A percentile compares a stretch with the other conserved stretches of the same genome.
Evolutionary conservation across 2,329 filamentous ascomycete species (phyloP).

Genomic region (Stenocarpella maydis): DNA sequence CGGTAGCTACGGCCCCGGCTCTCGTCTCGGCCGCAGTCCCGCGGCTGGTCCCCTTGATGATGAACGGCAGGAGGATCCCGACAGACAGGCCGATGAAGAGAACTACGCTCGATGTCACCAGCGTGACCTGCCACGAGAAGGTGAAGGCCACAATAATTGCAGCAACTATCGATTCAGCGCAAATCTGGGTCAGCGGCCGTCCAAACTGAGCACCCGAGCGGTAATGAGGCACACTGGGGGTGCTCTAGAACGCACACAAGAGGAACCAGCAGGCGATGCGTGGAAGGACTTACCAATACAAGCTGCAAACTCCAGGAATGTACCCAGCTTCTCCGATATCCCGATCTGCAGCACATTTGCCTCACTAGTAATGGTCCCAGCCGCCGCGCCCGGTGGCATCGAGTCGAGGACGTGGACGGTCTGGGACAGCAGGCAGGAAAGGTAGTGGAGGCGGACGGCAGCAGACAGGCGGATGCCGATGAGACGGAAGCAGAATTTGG

Average conservation of each 20-base stretch:
- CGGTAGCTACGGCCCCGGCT: slow-evolving; percentile 67
- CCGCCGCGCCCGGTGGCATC: slow-evolving; percentile 68
- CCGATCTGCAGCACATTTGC: slow-evolving; percentile 71
- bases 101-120: slow-evolving; percentile 65
- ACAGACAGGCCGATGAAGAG: slow-evolving; percentile 63
- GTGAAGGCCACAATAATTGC: slow-evolving; percentile 64
- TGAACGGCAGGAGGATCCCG: slow-evolving; percentile 60
- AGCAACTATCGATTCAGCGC: slow-evolving; percentile 50
- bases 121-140: slow-evolving; percentile 65
- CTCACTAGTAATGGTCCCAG: slow-evolving; percentile 69
- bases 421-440: slow-evolving; percentile 69
- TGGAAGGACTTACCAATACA: slow-evolving; percentile 48
- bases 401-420: slow-evolving; percentile 74
- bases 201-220: not conserved
- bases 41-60: slow-evolving; percentile 59
- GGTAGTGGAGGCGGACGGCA: slow-evolving; percentile 69
- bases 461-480: slow-evolving; percentile 70
- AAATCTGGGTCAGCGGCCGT: not conserved
- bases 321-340: slow-evolving; percentile 69
- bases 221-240: not conserved
- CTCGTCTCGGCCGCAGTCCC: slow-evolving; percentile 62
- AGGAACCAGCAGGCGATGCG: not conserved
- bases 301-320: slow-evolving; percentile 63
- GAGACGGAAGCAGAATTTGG: slow-evolving; percentile 66
- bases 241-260: not conserved